A percentile compares a stretch with the other conserved stretches of the same genome.
Conservation (phyloP, 2,329 filamentous ascomycete species). For the Monascus ruber region DNA sequence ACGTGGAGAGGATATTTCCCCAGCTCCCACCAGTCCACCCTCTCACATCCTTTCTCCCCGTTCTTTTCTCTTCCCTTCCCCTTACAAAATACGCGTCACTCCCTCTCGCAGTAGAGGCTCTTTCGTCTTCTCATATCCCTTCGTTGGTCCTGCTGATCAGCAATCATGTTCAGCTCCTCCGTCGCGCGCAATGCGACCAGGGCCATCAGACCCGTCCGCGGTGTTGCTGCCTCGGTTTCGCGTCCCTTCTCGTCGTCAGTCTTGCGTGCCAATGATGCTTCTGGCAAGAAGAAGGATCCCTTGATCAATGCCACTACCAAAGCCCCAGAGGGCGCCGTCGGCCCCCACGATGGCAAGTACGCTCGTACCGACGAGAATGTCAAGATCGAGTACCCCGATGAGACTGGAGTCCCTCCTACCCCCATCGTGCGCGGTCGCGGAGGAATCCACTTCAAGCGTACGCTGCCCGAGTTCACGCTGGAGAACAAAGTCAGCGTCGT, state of each 20-base stretch:
- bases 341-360: slow-evolving; percentile 51
- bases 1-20: too few relatives aligned
- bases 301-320: slow-evolving; percentile 17
- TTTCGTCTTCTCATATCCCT: too few relatives aligned
- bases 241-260: slow-evolving; percentile 21
- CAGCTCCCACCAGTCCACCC: too few relatives aligned
- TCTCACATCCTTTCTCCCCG: too few relatives aligned
- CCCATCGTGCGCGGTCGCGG: slow-evolving; percentile 63
- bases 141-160: too few relatives aligned
- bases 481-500: slow-evolving; percentile 74
- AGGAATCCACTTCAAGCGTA: slow-evolving; percentile 73
- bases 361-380: slow-evolving; percentile 72
- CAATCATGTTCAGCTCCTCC: slow-evolving; percentile 17
- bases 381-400: slow-evolving; percentile 65
- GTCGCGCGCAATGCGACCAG: slow-evolving; percentile 16
- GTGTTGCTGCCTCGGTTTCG: slow-evolving; percentile 7
- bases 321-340: slow-evolving; percentile 18
- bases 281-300: slow-evolving; percentile 16
- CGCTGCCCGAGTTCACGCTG: slow-evolving; percentile 74
- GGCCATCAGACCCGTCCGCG: slow-evolving; percentile 10
- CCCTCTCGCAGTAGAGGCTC: too few relatives aligned
- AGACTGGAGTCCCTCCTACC: slow-evolving; percentile 60
- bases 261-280: slow-evolving; percentile 12
- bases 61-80: too few relatives aligned
- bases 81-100: too few relatives aligned